A percentile compares a stretch with the other conserved stretches of the same genome.
Evolutionary conservation across 2,329 filamentous ascomycete species (phyloP).

Genomic region (Parascedosporium putredinis): DNA sequence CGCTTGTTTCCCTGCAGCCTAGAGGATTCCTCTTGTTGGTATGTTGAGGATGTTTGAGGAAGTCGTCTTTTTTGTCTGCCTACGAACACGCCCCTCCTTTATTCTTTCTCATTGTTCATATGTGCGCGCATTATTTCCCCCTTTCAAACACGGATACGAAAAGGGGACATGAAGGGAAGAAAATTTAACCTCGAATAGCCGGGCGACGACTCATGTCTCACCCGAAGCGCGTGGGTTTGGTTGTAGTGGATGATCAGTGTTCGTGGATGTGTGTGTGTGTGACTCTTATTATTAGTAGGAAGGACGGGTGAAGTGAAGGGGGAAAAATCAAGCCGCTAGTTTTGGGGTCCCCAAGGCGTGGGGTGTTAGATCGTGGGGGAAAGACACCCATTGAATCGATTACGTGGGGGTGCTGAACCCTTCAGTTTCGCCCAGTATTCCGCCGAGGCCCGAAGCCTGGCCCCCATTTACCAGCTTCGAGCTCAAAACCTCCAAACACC

Average conservation of each 20-base stretch:
- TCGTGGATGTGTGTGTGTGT: too few relatives aligned
- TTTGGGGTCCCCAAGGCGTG: not conserved
- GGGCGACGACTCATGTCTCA: not conserved
- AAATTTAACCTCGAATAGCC: not conserved
- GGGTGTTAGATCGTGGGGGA: not conserved
- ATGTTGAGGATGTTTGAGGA: not conserved
- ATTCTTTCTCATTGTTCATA: not conserved
- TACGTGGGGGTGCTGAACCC: too few relatives aligned
- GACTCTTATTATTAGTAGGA: too few relatives aligned
- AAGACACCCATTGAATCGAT: not conserved
- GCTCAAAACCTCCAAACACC: too few relatives aligned
- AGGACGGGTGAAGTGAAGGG: too few relatives aligned
- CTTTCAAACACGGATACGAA: not conserved
- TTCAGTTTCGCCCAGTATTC: not conserved
- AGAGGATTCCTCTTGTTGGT: not conserved
- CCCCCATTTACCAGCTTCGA: not conserved
- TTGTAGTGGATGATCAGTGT: too few relatives aligned
- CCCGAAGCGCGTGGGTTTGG: too few relatives aligned
- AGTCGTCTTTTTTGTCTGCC: not conserved
- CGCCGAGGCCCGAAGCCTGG: not conserved
- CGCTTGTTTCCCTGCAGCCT: too few relatives aligned
- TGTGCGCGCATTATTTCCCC: too few relatives aligned
- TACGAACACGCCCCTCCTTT: not conserved
- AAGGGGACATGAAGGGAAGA: not conserved
- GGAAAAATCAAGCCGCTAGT: not conserved